Conservation (phyloP, 352 stramenopile genomes). For the Phytophthora citricola region DNA sequence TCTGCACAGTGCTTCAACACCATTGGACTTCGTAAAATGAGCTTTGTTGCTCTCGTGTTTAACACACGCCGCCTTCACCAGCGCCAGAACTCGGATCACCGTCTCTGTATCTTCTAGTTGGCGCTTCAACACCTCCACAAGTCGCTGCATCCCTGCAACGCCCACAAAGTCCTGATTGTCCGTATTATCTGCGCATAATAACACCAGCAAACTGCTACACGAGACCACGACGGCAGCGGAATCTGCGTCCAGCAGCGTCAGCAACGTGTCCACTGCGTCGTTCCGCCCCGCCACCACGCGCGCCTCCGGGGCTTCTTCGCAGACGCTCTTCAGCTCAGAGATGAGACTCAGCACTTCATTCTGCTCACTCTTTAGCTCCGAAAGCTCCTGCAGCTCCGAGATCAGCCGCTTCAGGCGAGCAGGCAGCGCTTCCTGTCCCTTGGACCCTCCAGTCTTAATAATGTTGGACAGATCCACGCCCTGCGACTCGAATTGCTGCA, state of each 20-base stretch:
- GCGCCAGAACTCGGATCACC: constrained; percentile 35
- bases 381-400: constrained; percentile 27
- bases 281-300: constrained; percentile 70
- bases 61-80: constrained; percentile 50
- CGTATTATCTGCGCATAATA: constrained; percentile 50
- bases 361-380: constrained; percentile 2
- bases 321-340: constrained; percentile 40
- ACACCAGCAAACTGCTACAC: constrained; percentile 36
- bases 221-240: constrained; percentile 12
- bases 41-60: constrained; percentile 81
- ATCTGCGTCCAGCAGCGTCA: constrained; percentile 41
- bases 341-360: constrained; percentile 32
- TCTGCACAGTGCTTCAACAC: constrained; percentile 46
- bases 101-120: constrained; percentile 15
- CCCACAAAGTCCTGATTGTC: constrained; percentile 79
- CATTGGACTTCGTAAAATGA: constrained; percentile 59
- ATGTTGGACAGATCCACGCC: constrained; percentile 88
- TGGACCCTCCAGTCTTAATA: constrained; percentile 53
- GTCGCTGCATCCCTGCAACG: constrained; percentile 41
- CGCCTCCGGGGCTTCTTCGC: constrained; percentile 55
- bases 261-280: constrained; percentile 54
- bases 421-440: constrained; percentile 26
- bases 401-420: constrained; percentile 48
- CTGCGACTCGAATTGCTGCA: constrained; percentile 89
- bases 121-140: constrained; percentile 33